Evolutionary conservation across 2,329 filamentous ascomycete genomes (phyloP).

Genomic region (Myrmaecium sp.): DNA sequence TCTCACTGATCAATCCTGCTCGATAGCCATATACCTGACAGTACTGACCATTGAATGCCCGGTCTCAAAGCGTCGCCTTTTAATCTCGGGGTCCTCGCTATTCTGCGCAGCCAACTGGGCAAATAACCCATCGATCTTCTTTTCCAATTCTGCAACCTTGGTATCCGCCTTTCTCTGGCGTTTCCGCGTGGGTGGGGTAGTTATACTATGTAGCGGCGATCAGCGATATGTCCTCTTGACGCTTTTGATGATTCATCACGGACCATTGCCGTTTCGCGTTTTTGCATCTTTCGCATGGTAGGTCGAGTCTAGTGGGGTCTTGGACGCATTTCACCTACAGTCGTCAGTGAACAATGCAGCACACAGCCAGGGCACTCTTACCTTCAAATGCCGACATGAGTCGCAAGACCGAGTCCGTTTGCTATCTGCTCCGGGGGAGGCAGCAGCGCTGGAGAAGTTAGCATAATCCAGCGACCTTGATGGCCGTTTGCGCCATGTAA

Average conservation of each 20-base stretch:
- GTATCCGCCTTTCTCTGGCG: constrained; percentile 85
- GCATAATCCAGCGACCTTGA: too few relatives aligned
- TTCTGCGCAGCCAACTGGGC: constrained; percentile 55
- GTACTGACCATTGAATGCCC: too few relatives aligned
- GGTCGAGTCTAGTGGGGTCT: constrained; percentile 43
- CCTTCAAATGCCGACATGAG: constrained; percentile 6
- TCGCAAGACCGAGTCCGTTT: constrained; percentile 4
- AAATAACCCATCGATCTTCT: constrained; percentile 79
- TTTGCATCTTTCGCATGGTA: constrained; percentile 47
- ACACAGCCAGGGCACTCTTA: not conserved
- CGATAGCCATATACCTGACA: too few relatives aligned
- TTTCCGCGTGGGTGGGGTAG: constrained; percentile 56
- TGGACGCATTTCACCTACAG: constrained; percentile 64
- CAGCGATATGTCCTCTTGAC: not conserved
- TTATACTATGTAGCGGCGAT: constrained; percentile 11
- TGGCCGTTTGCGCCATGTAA: too few relatives aligned
- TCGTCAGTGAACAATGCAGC: not conserved
- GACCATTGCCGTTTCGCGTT: constrained; percentile 67
- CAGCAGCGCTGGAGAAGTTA: too few relatives aligned
- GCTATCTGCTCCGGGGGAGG: too few relatives aligned
- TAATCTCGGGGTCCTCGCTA: constrained; percentile 13
- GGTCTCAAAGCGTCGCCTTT: constrained; percentile 15
- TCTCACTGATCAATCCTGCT: too few relatives aligned
- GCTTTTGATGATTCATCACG: constrained; percentile 26
- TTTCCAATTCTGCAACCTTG: constrained; percentile 76